Base-by-base conservation (phyloP, 495 filamentous ascomycete genomes). In the Cercophora scortea region DNA sequence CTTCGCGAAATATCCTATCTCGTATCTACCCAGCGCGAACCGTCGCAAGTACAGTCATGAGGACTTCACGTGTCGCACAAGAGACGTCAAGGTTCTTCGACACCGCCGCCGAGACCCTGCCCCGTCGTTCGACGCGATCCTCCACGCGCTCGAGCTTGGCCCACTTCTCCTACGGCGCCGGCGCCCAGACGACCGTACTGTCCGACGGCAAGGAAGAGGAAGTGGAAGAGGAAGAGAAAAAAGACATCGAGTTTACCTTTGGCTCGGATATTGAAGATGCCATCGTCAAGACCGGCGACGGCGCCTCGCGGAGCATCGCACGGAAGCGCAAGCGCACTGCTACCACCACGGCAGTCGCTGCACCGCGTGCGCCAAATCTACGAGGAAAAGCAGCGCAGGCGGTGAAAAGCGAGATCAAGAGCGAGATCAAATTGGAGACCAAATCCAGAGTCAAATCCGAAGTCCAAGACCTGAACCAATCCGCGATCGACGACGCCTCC, bases 221-320 rank as follows among this genome's bases (percentile, higher is more conserved):
- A 41, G 49, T 56, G 11, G 53, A 62, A 17, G 50, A 51, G n/a
- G 53, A 51, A 17, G 57, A 56, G 15, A 16, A 32, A 34, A 38
- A 6, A 10, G 52, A 38, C 7, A n/a, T 48, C 34, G 53, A 52
- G 13, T 34, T 58, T 25, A 61, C 53, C 52, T 58, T 61, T 49
- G 57, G 59, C 0, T 63, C 67, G 13, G 85, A 89, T 55, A 86
- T 86, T 54, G 84, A 88, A 71, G 84, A 87, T 64, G 66, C 78
- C n/a, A 56, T 81, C 45, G 12, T 32, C 47, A 11, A 12, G 16
- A 46, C 12, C 12, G 16, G 13, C 46, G 18, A 41, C 6, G 49
- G 47, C 32, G 43, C 15, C 16, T 35, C 56, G 8, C 36, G 36
- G 13, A 38, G 10, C 36, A 13, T 13, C 36, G 13, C 43, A 79